Evolutionary conservation across 768 basidiomycete species (phyloP), one percentile per base, ranked within the genome.

Genomic region (Lepiota venenata): DNA sequence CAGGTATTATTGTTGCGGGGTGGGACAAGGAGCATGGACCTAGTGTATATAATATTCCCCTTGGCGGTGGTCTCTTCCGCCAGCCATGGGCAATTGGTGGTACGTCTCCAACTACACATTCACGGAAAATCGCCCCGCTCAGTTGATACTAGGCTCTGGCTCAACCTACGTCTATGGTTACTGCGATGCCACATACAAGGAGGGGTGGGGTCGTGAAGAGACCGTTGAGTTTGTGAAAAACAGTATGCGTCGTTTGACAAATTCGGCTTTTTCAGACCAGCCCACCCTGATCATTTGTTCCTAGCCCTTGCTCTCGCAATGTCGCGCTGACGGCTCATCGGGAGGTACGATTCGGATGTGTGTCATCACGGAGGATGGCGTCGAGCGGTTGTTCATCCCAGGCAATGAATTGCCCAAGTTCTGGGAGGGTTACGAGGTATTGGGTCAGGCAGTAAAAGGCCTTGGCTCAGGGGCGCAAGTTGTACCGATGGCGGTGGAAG

Each of bases 1-100:
- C 97, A 2, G 95, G 96, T 18, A 98, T 99, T 69, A 98, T 99
- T 63, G 93, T 98, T 18, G 97, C 90, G 10, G 97, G 97, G 0
- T 99, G 96, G 95, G 97, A 99, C 71, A 87, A 85, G 64, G 86
- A 93, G 59, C 74, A 70, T 36, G 96, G 97, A 15, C 91, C 95
- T 1, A 90, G 88, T 56, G 95, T 98, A 21, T 98, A 94, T 73
- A 98, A 95, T 68, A 92, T 99, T 57, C 96, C 97, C 14, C 78
- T 99, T 12, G 97, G 97, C 20, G 97, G 97, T 50, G 97, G 97
- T 22, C 74, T 96, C 43, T 98, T 99, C 83, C 84, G 91, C 56
- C 95, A 96, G 62, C 95, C 96, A 6, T 99, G 97, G 97, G 93
- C 96, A 45, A 98, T 99, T 59, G 97, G 95, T 69, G 94, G 93